Evolutionary conservation across 306 rosid genomes (phyloP), one percentile per base, ranked within the genome.

Genomic region (Casuarina cunninghamiana): DNA sequence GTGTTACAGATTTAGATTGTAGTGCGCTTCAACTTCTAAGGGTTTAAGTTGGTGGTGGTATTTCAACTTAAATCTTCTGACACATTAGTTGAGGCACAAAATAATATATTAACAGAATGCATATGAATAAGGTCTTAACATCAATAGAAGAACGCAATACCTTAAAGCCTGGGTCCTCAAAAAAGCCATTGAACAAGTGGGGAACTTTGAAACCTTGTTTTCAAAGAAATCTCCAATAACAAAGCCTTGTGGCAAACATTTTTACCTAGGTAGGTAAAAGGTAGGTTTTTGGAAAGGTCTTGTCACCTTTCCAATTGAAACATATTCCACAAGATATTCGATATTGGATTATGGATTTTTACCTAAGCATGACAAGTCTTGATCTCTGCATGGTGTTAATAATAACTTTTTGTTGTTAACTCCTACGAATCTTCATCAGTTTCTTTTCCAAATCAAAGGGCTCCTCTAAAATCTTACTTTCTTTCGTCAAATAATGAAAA

Each of bases 361-460:
- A 76, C 79, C 44, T 19, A 76, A 66, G 73, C 66, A 76, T 76
- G 73, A 76, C 73, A 67, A 50, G 5, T 17, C 43, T 6, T 45
- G 15, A 17, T 3, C 0, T 1, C 26, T 10, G 21, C 32, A 26
- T 26, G 32, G 32, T 26, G 32, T 26, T 26, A 26, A 26, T 26
- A 26, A 26, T 26, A 26, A 26, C 32, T 26, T 26, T 1, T 26
- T 26, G 32, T 26, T 26, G 32, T 26, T 26, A 26, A 26, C 32
- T 26, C 32, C 32, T 26, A 26, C 0, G 32, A 1, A 26, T 26
- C 32, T 26, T 26, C 32, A 26, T 26, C 32, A 26, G 0, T 26
- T 26, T 26, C 32, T 26, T 26, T 26, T 26, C 32, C 32, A 26
- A 26, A 26, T 26, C 32, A 26, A 26, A 26, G 32, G 32, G 32